Conservation (phyloP, 2,329 filamentous ascomycete species). For the Cadophora luteo-olivacea region DNA sequence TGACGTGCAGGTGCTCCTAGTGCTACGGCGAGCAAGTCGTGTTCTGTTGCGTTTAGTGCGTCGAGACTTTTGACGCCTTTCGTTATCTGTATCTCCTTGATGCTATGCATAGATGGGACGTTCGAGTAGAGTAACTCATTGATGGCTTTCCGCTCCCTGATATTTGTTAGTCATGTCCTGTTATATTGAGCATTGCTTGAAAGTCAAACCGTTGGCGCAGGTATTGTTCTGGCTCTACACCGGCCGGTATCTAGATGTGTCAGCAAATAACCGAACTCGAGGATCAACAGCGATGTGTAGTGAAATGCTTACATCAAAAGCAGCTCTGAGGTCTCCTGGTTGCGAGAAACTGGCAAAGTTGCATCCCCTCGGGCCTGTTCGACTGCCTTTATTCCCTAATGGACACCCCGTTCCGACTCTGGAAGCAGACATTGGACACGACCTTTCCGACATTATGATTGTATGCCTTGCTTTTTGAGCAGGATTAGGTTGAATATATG, state of each 20-base stretch:
- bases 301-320: conserved; percentile 46
- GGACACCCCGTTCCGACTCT: conserved; percentile 31
- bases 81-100: conserved; percentile 56
- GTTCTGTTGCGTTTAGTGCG: conserved; percentile 53
- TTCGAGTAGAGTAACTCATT: conserved; percentile 39
- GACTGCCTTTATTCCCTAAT: conserved; percentile 26
- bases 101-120: conserved; percentile 43
- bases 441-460: conserved; percentile 35
- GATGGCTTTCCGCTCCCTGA: conserved; percentile 50
- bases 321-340: conserved; percentile 42
- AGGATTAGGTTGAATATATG: not conserved
- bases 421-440: conserved; percentile 33
- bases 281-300: not conserved
- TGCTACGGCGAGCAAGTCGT: conserved; percentile 57
- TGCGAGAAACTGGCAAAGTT: conserved; percentile 45
- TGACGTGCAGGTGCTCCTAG: conserved; percentile 60
- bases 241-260: conserved; percentile 49
- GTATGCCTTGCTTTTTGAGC: conserved; percentile 9
- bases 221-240: conserved; percentile 54
- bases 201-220: conserved; percentile 49
- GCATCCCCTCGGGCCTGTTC: conserved; percentile 44
- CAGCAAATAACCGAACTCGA: conserved; percentile 19
- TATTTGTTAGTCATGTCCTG: conserved; percentile 27
- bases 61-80: conserved; percentile 54
- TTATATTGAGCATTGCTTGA: conserved; percentile 17